These are phyloP conservation scores for Colletotrichum sp. DNA, from an alignment of 2,329 filamentous ascomycete species.

Conservation along the genomic window DNA sequence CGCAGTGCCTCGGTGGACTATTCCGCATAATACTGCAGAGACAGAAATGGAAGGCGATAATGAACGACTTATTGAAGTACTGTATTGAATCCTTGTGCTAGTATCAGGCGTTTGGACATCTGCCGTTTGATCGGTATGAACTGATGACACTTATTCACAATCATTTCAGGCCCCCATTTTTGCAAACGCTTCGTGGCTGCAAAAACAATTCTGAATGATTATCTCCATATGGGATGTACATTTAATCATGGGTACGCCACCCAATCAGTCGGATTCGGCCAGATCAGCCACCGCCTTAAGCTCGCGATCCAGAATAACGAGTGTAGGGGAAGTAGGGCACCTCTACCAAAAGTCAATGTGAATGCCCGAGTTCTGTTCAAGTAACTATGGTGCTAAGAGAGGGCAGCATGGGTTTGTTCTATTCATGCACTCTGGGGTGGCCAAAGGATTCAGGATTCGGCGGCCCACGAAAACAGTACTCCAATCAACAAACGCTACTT, in stretches of 20 bases:
- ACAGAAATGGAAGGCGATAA: not conserved
- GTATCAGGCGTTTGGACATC: not conserved
- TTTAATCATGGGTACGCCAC: not conserved
- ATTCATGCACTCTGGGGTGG: not conserved
- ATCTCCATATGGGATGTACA: not conserved
- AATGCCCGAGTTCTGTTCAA: rapidly evolving
- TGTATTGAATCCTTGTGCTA: not conserved
- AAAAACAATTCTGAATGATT: not conserved
- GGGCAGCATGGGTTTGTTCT: not conserved
- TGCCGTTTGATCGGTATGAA: not conserved
- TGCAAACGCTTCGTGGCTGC: not conserved
- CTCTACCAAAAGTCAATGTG: not conserved
- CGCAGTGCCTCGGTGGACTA: rapidly evolving
- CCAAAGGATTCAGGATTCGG: not conserved
- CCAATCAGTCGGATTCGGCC: not conserved
- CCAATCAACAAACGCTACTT: not conserved
- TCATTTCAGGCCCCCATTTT: not conserved
- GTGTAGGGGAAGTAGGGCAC: not conserved
- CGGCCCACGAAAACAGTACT: not conserved
- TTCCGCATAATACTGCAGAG: not conserved
- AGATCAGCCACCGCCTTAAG: not conserved
- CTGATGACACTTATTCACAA: not conserved
- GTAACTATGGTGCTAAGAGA: not conserved
- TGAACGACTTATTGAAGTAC: not conserved
- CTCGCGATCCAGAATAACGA: not conserved